A percentile compares a stretch with the other conserved stretches of the same genome.
phyloP scores from a whole-genome alignment of 2,329 filamentous ascomycete genomes.

The Coniochaeta sp. region DNA sequence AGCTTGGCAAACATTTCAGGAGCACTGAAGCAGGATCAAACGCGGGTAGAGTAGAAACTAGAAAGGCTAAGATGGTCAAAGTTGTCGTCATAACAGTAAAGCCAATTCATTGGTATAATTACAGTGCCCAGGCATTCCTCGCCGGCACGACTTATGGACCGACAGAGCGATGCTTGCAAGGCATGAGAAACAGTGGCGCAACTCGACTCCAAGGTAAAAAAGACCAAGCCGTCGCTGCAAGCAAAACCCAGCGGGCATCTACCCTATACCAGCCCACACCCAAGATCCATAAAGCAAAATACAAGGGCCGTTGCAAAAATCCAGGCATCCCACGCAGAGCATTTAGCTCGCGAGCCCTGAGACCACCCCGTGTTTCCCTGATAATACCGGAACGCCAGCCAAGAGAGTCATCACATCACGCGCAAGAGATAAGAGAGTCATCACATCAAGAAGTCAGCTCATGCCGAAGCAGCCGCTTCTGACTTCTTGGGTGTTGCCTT shows the following conservation, averaged over 20 bases:
- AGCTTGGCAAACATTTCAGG: constrained; percentile 1
- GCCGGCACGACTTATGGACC: background rate
- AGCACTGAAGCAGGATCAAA: too few relatives aligned
- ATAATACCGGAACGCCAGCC: background rate
- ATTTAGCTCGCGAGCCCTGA: background rate
- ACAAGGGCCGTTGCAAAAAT: background rate
- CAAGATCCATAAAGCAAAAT: background rate
- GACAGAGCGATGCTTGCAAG: background rate
- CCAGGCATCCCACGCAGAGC: background rate
- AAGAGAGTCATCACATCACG: constrained; percentile 12
- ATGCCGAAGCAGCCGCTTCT: constrained; percentile 11
- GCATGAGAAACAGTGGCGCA: background rate
- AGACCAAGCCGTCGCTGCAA: background rate
- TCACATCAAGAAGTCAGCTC: constrained; percentile 13
- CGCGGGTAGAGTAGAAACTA: too few relatives aligned
- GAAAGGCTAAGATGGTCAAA: background rate
- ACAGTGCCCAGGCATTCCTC: constrained; percentile 8
- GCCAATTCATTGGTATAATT: constrained; percentile 15
- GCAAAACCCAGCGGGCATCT: background rate
- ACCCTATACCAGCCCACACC: background rate
- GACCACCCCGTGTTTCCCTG: background rate
- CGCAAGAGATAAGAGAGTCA: constrained; percentile 24
- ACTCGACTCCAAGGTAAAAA: background rate
- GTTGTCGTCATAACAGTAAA: constrained; percentile 11
- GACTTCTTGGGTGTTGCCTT: constrained; percentile 35